Conservation (phyloP, 352 stramenopile species). For the Globisporangium irregulare region DNA sequence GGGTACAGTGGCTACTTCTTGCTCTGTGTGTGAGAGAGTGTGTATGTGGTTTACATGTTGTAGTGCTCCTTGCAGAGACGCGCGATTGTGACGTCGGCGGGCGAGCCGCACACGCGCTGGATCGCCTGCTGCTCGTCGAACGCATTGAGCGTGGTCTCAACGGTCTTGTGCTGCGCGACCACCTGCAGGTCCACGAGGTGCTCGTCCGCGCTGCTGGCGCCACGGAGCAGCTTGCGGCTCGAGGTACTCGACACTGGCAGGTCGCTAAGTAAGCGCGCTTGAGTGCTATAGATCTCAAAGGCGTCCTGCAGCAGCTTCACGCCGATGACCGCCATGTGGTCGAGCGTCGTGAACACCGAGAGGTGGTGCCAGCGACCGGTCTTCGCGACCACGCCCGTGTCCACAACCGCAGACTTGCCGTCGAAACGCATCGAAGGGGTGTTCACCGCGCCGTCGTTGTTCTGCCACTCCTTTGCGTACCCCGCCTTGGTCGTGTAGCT, state of each 20-base stretch:
- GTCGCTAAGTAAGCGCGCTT: constrained; percentile 9
- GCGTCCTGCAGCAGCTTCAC: constrained; percentile 15
- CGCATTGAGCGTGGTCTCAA: constrained; percentile 2
- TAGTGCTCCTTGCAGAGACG: constrained; percentile 7
- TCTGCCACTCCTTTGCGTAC: constrained; percentile 7
- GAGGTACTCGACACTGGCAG: neutral
- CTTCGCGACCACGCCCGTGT: constrained; percentile 16
- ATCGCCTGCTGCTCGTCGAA: constrained; percentile 7
- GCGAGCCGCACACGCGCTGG: constrained; percentile 7
- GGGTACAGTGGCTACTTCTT: too few relatives aligned
- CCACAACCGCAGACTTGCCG: constrained; percentile 15
- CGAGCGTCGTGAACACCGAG: constrained; percentile 11
- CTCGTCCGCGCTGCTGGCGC: neutral
- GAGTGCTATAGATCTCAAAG: constrained; percentile 16
- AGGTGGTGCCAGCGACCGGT: constrained; percentile 25
- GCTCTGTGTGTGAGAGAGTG: too few relatives aligned
- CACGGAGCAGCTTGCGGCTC: constrained; percentile 8
- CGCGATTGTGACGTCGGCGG: neutral
- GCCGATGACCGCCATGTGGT: constrained; percentile 17
- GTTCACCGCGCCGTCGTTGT: constrained; percentile 20
- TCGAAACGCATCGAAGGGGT: constrained; percentile 24
- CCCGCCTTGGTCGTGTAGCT: constrained; percentile 6
- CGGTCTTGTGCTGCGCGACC: constrained; percentile 6
- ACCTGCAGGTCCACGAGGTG: neutral
- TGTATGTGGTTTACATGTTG: neutral